Base-by-base conservation (phyloP, 805 yeast species). In the Teunomyces gatunensis region DNA sequence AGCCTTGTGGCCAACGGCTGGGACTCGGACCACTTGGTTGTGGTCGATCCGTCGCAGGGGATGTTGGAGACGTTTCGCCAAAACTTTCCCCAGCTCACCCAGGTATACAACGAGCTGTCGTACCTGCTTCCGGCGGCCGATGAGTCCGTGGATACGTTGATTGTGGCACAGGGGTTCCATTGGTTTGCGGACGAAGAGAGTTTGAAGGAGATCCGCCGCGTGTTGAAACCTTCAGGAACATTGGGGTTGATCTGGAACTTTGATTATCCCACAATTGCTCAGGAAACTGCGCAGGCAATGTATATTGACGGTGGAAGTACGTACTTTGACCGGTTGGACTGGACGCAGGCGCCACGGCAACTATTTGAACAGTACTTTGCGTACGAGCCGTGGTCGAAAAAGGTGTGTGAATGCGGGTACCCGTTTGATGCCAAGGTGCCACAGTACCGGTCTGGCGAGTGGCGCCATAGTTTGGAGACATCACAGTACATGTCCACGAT, bases 161-260 rank as follows among this genome's bases (percentile, higher is more conserved):
- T 80, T 7, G 62, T 78, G 7, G 85, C 87, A 0, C 87, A 83
- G 54, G 87, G 80, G 0, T 83, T 78, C 58, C 87, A 83, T 53
- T 83, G 87, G 87, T 83, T 83, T 61, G 73, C 80, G n/a, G 81
- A 79, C 54, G 39, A 50, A 2, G 68, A 64, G 6, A 65, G 84
- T 0, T 55, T 83, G 29, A 60, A 64, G 46, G 87, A 83, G 57
- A 57, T 83, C 18, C 50, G 63, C 37, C 64, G 87, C 13, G 79
- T 82, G 0, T 66, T 83, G 54, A 77, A 75, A 50, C 61, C 65
- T 4, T 59, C 57, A 6, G 85, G 84, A 0, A 67, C 64, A 39
- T 63, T 83, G 10, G 85, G 82, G 0, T 57, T 80, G 20, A 72
- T 83, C 46, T 83, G 87, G 87, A 83, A 83, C 60, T 77, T 67